A percentile compares a stretch with the other conserved stretches of the same genome.
Evolutionary conservation across 2,329 filamentous ascomycete genomes (phyloP).

Genomic region (Botryotinia convoluta): DNA sequence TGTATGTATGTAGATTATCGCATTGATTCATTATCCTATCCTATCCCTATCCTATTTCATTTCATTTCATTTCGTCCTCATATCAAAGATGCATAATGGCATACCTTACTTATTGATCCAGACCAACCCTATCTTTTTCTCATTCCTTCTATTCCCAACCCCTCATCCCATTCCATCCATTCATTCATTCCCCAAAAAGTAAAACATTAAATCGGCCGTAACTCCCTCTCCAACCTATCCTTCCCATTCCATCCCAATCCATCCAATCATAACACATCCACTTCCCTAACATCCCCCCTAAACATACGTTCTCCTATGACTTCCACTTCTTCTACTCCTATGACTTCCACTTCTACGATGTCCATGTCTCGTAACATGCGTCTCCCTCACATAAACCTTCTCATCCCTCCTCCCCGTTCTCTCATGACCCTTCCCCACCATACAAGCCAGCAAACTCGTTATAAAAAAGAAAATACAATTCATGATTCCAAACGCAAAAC

Average conservation of each 20-base stretch:
- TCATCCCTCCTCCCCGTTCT: slow-evolving; percentile 7
- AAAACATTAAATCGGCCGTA: neutral
- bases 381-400: slow-evolving; percentile 34
- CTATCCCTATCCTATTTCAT: neutral
- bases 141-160: neutral
- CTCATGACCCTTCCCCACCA: slow-evolving; percentile 26
- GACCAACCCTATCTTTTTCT: neutral
- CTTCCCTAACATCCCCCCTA: slow-evolving; percentile 18
- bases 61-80: neutral
- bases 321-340: slow-evolving; percentile 34
- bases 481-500: slow-evolving; percentile 88
- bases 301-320: slow-evolving; percentile 36
- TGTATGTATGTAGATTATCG: neutral
- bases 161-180: neutral
- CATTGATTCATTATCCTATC: neutral
- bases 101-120: neutral
- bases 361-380: slow-evolving; percentile 34
- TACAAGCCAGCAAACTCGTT: slow-evolving; percentile 67
- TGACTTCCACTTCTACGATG: slow-evolving; percentile 36
- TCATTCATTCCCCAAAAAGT: neutral
- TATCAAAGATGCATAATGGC: neutral
- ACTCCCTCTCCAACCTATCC: neutral
- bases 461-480: slow-evolving; percentile 77
- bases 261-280: neutral
- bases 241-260: neutral